Conservation (phyloP, 345 rosid species). For the Brassica carinata region DNA sequence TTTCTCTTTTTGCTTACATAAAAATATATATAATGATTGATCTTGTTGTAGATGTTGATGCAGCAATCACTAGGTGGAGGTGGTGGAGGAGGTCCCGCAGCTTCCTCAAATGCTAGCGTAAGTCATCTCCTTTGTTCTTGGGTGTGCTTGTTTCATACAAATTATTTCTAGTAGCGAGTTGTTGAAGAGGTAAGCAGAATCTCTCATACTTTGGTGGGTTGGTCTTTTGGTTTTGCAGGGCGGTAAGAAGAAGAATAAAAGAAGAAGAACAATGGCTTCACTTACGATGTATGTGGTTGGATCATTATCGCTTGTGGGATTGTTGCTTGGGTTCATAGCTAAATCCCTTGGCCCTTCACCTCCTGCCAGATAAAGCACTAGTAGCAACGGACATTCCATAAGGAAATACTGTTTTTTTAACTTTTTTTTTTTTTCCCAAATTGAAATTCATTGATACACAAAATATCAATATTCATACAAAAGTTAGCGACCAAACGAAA, state of each 20-base stretch:
- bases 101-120: slow-evolving; percentile 59
- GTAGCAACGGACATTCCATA: neutral
- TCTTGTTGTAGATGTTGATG: slow-evolving; percentile 58
- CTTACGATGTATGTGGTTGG: slow-evolving; percentile 92
- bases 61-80: slow-evolving; percentile 51
- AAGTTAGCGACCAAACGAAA: too few relatives aligned
- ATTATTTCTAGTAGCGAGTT: too few relatives aligned
- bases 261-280: slow-evolving; percentile 71
- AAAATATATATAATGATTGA: too few relatives aligned
- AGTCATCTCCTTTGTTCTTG: slow-evolving; percentile 10
- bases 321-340: slow-evolving; percentile 80
- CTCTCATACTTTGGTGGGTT: neutral
- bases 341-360: slow-evolving; percentile 77
- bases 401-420: neutral
- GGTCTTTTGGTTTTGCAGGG: slow-evolving; percentile 2
- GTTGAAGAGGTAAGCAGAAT: too few relatives aligned
- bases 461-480: too few relatives aligned
- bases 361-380: slow-evolving; percentile 33
- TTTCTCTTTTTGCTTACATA: neutral
- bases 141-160: neutral
- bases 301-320: slow-evolving; percentile 80
- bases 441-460: too few relatives aligned
- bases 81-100: slow-evolving; percentile 45
- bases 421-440: too few relatives aligned
- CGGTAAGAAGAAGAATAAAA: slow-evolving; percentile 53